Evolutionary conservation across 106 monocot species (phyloP), one percentile per base, ranked within the genome.

Genomic region (Chionographis japonica): DNA sequence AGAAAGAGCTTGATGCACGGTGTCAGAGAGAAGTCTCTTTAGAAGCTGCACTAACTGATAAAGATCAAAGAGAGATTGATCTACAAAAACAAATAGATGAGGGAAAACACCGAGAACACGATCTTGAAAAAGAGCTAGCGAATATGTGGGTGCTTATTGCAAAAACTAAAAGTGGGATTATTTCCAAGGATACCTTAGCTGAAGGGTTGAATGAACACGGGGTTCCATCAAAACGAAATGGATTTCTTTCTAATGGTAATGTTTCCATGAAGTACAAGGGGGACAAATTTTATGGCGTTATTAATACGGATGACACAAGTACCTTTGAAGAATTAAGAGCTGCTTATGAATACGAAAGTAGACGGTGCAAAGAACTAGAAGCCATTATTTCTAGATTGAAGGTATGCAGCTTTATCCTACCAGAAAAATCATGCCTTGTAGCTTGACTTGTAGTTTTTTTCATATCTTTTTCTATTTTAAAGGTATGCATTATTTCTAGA

Each of bases 71-170:
- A 68, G 92, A 80, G 64, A 65, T 46, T 52, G 87, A 89, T 12
- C 70, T 97, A 58, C 76, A 86, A 67, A 81, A 76, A 73, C 70
- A 54, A 65, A 70, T 87, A 64, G 85, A 79, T 18, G 85, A 97
- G 20, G 72, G 72, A 43, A 97, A 85, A 77, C 55, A 56, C 51
- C 86, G 69, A 56, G 89, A 92, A 74, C 72, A 82, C 61, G 80
- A 85, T 40, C 61, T 97, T 9, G 97, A 97, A 72, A 89, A 85
- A 69, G 92, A 97, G 59, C 80, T 97, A 49, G 86, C 89, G 60
- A 89, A 77, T 20, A 97, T 97, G 97, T 83, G 92, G 92, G 77
- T 92, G 18, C 75, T 85, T 76, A 72, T 92, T 77, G 79, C 92
- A 5, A 78, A 90, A 72, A 59, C 79, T 58, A 92, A 74, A 69